Conservation (phyloP, 2,329 filamentous ascomycete genomes). For the Epichloe elymi region DNA sequence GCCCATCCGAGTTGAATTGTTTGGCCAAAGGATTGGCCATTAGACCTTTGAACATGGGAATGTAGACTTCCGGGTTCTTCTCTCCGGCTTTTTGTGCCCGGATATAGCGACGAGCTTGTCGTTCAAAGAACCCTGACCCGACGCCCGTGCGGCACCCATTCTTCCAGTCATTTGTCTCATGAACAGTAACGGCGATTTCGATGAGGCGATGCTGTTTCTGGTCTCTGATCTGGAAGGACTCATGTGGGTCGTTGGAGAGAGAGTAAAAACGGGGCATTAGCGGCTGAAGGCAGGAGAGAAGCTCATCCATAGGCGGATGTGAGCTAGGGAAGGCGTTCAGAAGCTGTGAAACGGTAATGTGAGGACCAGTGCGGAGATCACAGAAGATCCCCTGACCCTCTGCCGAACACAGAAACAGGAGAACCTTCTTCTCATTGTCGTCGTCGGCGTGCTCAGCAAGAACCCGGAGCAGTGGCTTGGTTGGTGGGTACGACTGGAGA, state of each 20-base stretch:
- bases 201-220: constrained; percentile 65
- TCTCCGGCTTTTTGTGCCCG: constrained; percentile 51
- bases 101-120: constrained; percentile 62
- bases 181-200: constrained; percentile 93
- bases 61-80: constrained; percentile 47
- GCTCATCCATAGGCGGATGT: constrained; percentile 70
- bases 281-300: constrained; percentile 69
- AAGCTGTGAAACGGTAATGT: constrained; percentile 75
- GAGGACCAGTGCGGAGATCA: constrained; percentile 79
- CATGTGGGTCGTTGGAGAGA: constrained; percentile 86
- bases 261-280: constrained; percentile 99
- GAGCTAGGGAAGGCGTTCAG: constrained; percentile 86
- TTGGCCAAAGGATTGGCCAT: constrained; percentile 94
- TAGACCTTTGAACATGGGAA: constrained; percentile 96
- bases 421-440: constrained; percentile 74
- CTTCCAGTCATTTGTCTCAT: constrained; percentile 72
- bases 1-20: constrained; percentile 84
- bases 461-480: constrained; percentile 72
- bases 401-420: constrained; percentile 72
- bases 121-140: constrained; percentile 86
- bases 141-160: constrained; percentile 64
- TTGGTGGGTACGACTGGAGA: constrained; percentile 83
- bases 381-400: constrained; percentile 87
- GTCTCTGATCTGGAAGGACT: constrained; percentile 54
- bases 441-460: constrained; percentile 75